Conservation (phyloP, 202 grass and related monocot species). For the Panicum virgatum region DNA sequence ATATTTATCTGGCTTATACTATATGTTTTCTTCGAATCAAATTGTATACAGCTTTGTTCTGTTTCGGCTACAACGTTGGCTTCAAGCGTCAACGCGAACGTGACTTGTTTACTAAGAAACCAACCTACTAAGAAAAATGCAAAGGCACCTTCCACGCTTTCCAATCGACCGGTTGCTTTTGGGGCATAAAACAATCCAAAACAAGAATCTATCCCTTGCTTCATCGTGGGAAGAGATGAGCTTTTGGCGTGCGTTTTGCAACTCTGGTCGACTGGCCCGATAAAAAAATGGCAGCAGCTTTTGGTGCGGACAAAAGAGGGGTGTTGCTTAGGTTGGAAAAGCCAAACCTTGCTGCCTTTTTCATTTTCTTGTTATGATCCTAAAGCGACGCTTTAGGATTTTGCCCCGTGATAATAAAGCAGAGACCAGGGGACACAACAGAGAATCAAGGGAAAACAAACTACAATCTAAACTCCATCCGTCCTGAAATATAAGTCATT, state of each 20-base stretch:
- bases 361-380: conserved; percentile 10
- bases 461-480: no score
- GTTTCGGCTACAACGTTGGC: background rate
- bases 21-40: background rate
- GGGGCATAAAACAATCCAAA: conserved; percentile 37
- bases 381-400: conserved; percentile 23
- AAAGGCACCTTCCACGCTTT: conserved; percentile 42
- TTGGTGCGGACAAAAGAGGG: conserved; percentile 33
- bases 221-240: conserved; percentile 28
- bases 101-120: conserved; percentile 49
- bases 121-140: conserved; percentile 13
- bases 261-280: conserved; percentile 24
- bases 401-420: background rate
- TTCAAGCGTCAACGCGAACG: conserved; percentile 28
- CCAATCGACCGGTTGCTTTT: conserved; percentile 19
- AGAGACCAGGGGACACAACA: background rate
- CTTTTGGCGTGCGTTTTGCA: conserved; percentile 34
- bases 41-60: background rate
- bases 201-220: conserved; percentile 28
- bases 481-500: no score
- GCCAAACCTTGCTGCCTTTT: conserved; percentile 2
- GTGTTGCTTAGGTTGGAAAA: conserved; percentile 52
- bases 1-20: background rate
- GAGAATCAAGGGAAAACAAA: background rate
- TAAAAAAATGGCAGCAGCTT: background rate